Evolutionary conservation across 768 basidiomycete genomes (phyloP).

Genomic region (Podaxis sp.): DNA sequence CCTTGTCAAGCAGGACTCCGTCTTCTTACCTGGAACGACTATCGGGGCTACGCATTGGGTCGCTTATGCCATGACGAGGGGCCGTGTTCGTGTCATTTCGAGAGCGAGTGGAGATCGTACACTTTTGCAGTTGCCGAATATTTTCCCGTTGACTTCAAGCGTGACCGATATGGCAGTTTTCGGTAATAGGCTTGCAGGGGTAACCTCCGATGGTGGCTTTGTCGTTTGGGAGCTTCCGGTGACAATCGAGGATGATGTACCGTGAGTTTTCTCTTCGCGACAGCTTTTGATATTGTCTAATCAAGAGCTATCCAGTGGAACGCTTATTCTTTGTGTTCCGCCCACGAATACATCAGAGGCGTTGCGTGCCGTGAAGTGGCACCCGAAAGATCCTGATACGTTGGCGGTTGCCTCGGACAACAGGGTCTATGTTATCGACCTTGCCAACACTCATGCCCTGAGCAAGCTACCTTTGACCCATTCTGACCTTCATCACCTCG

Average conservation of each 20-base stretch:
- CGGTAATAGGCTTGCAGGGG: constrained; percentile 77
- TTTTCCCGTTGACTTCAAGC: constrained; percentile 58
- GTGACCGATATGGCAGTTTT: constrained; percentile 86
- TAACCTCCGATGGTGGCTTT: constrained; percentile 85
- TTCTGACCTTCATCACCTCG: constrained; percentile 63
- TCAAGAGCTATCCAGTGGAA: constrained; percentile 41
- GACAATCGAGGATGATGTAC: constrained; percentile 79
- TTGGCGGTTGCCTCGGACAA: constrained; percentile 81
- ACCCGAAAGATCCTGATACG: constrained; percentile 75
- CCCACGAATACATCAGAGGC: constrained; percentile 58
- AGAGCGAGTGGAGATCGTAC: constrained; percentile 86
- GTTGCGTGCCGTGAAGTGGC: constrained; percentile 84
- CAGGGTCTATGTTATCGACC: constrained; percentile 72
- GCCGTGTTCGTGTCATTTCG: constrained; percentile 84
- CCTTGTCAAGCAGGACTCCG: constrained; percentile 79
- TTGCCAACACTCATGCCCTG: constrained; percentile 56
- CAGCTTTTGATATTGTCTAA: constrained; percentile 2
- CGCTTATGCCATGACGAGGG: constrained; percentile 88
- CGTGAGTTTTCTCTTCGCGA: constrained; percentile 44
- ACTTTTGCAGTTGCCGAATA: constrained; percentile 65
- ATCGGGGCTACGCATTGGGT: constrained; percentile 93
- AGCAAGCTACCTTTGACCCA: constrained; percentile 65
- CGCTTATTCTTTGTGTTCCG: constrained; percentile 62
- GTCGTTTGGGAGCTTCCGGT: constrained; percentile 87
- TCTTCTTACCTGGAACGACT: constrained; percentile 81